These are phyloP conservation scores for Teunomyces aglyptinius DNA, from an alignment of 805 yeast genomes.

Conservation along the genomic window DNA sequence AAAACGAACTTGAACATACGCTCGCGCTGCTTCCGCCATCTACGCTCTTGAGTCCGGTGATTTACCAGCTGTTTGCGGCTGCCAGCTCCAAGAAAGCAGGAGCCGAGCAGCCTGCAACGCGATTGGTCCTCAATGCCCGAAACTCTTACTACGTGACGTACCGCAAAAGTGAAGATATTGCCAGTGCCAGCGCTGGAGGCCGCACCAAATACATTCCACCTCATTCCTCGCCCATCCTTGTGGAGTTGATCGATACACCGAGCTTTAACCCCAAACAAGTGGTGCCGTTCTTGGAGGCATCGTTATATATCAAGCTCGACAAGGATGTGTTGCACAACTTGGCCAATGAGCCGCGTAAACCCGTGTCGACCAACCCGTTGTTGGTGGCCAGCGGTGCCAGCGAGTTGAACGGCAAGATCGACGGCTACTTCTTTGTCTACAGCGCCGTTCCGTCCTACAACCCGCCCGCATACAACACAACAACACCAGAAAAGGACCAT, in stretches of 20 bases:
- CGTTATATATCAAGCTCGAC: slow-evolving; percentile 60
- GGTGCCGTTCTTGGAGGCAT: slow-evolving; percentile 75
- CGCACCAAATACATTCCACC: slow-evolving; percentile 38
- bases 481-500: slow-evolving; percentile 14
- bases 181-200: too few species aligned
- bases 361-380: slow-evolving; percentile 64
- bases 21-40: slow-evolving; percentile 13
- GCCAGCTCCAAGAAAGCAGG: slow-evolving; percentile 5
- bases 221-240: slow-evolving; percentile 53
- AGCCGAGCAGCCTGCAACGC: slow-evolving; percentile 1
- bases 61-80: slow-evolving; percentile 18
- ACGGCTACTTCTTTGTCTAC: slow-evolving; percentile 70
- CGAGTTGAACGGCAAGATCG: slow-evolving; percentile 71
- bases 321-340: slow-evolving; percentile 58
- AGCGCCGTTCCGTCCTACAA: slow-evolving; percentile 61
- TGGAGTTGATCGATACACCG: slow-evolving; percentile 75
- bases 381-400: slow-evolving; percentile 78
- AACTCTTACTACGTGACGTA: slow-evolving; percentile 23
- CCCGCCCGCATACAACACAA: slow-evolving; percentile 58
- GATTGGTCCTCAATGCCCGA: slow-evolving; percentile 9
- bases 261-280: slow-evolving; percentile 63
- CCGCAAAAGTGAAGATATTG: slow-evolving; percentile 1
- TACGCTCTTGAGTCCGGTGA: slow-evolving; percentile 29
- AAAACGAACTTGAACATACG: slow-evolving; percentile 12
- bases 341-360: slow-evolving; percentile 60